Evolutionary conservation across 2,329 filamentous ascomycete species (phyloP).

Genomic region (Ophiognomonia clavigignenti-juglandacearum): DNA sequence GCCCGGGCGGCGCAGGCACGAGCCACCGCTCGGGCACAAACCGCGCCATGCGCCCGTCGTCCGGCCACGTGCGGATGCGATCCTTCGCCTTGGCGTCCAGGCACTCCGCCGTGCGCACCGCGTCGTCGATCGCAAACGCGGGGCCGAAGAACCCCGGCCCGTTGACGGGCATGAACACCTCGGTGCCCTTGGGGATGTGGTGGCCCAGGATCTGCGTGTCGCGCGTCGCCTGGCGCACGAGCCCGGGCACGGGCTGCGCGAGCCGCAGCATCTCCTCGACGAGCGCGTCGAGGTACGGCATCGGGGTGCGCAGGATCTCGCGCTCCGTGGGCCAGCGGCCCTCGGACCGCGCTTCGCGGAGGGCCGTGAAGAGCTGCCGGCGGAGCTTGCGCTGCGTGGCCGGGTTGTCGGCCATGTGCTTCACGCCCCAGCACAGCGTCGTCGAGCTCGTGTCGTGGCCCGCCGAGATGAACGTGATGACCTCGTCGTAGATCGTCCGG

Average conservation of each 20-base stretch:
- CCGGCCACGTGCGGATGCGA: background rate
- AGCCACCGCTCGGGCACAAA: slow-evolving; percentile 1
- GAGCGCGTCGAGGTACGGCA: slow-evolving; percentile 28
- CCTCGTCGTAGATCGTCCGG: slow-evolving; percentile 27
- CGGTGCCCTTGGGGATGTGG: slow-evolving; percentile 24
- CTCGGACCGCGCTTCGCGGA: slow-evolving; percentile 15
- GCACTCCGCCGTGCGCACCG: background rate
- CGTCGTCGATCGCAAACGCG: background rate
- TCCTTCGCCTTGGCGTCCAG: slow-evolving; percentile 1
- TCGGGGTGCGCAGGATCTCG: slow-evolving; percentile 19
- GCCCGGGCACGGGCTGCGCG: slow-evolving; percentile 19
- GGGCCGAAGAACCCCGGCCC: slow-evolving; percentile 6
- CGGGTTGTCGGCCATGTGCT: slow-evolving; percentile 23
- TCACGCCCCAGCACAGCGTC: slow-evolving; percentile 22
- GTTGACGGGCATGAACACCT: slow-evolving; percentile 11
- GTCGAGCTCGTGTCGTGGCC: slow-evolving; percentile 24
- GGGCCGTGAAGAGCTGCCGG: slow-evolving; percentile 22
- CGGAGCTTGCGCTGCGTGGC: slow-evolving; percentile 17
- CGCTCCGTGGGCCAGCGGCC: slow-evolving; percentile 18
- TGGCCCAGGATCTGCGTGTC: slow-evolving; percentile 24
- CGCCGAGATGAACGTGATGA: slow-evolving; percentile 2
- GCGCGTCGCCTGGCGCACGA: slow-evolving; percentile 20
- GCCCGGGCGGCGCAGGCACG: background rate
- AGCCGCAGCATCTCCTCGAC: slow-evolving; percentile 28
- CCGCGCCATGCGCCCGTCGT: background rate